Evolutionary conservation across 225 moss, liverwort and hornwort species (phyloP), one percentile per base, ranked within the genome.

Genomic region (Thuidium tamariscinum): DNA sequence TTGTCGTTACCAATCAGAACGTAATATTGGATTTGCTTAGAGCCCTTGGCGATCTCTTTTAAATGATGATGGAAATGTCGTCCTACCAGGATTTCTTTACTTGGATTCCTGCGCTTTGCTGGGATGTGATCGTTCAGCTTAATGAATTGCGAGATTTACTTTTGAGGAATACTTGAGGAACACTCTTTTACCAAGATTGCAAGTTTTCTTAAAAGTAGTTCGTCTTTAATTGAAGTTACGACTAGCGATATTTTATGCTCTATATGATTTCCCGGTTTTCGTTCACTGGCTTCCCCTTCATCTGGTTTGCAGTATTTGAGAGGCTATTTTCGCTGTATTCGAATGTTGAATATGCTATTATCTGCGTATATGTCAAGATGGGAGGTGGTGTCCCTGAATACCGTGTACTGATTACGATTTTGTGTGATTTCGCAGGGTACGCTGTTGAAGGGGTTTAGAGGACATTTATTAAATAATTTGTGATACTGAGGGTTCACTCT

Each of bases 401-500:
- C 10, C 27, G 4, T 64, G 26, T 61, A 52, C 76, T 89, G 71
- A 91, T 79, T 36, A 39, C 16, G 48, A 7, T 57, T 51, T 32
- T 82, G 77, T 83, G 59, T 36, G 26, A 42, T 90, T 66, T 66
- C 84, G 86, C 92, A 92, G 91, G 75, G 8, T 46, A 37, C 66
- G 49, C 27, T 41, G 60, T 48, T 70, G 88, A 82, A 54, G 78
- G 67, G 62, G 8, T 86, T 78, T 84, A 44, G 82, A 82, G 84
- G 57, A 48, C 59, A 67, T 70, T 26, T 36, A 48, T 75, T 30
- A 14, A 80, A 27, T 59, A 64, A 54, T 73, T 91, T 89, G 91
- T 88, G 34, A 85, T 88, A 89, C 91, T 92, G 92, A 89, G 85
- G 91, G 87, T 93, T 93, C 93, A 93, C 92, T 93, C 93, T 93